Evolutionary conservation across 305 asterid species (phyloP), one percentile per base, ranked within the genome.

Genomic region (Fraxinus paxiana): DNA sequence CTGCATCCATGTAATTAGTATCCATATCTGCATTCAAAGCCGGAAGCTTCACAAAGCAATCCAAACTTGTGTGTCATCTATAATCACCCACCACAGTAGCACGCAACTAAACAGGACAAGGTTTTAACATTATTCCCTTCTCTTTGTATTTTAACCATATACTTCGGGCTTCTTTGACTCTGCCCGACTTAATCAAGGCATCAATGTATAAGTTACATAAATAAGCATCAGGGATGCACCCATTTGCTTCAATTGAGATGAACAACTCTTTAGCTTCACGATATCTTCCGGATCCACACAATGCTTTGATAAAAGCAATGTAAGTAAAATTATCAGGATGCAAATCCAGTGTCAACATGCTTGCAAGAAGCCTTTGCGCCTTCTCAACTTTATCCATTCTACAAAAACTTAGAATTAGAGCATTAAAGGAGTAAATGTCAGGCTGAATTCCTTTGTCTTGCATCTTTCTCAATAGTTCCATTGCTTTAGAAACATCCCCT

Each of bases 291-390:
- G 82, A 83, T 70, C 88, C 92, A 86, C 92, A 94, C 79, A 94
- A 84, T 37, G 89, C 88, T 86, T 82, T 88, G 77, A 96, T 86
- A 86, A 92, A 92, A 74, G 97, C 91, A 73, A 83, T 82, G 54
- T 88, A 92, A 8, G 98, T 94, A 87, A 87, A 90, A 84, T 88
- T 90, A 87, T 96, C 97, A 34, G 96, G 97, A 73, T 22, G 86
- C 88, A 96, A 86, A 77, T 84, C 87, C 85, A 92, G 77, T 0
- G 84, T 20, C 77, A 89, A 80, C 98, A 94, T 94, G 89, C 89
- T 90, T 75, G 33, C 73, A 78, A 96, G 92, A 86, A 94, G 86
- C 84, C 88, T 89, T 82, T 90, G 90, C 8, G 97, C 99, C 90
- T 85, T 87, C 78, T 88, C 93, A 77, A 93, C 86, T 89, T 90